Evolutionary conservation across 768 basidiomycete species (phyloP).

Genomic region (Tulasnella sp.): DNA sequence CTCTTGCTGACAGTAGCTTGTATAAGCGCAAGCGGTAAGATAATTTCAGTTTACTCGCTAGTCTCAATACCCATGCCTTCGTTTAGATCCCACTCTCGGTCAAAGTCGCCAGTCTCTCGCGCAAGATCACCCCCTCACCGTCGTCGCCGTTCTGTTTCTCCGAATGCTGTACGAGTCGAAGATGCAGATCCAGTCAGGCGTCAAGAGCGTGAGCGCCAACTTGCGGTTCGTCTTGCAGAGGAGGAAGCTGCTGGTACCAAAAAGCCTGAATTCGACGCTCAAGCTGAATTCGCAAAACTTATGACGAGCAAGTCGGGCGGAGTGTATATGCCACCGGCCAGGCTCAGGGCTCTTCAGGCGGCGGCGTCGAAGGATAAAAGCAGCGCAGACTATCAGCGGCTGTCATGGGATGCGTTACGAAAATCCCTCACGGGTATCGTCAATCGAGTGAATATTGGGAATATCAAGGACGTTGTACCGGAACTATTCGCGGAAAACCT

Average conservation of each 20-base stretch:
- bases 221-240: conserved; percentile 58
- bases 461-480: conserved; percentile 89
- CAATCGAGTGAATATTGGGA: conserved; percentile 94
- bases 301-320: conserved; percentile 70
- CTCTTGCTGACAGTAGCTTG: not conserved
- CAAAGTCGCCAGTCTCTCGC: conserved; percentile 5
- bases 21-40: conserved; percentile 14
- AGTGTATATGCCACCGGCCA: conserved; percentile 92
- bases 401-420: conserved; percentile 95
- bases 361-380: conserved; percentile 73
- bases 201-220: conserved; percentile 68
- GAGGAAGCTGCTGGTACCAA: conserved; percentile 48
- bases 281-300: conserved; percentile 85
- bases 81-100: conserved; percentile 1
- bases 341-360: conserved; percentile 80
- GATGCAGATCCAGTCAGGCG: conserved; percentile 72
- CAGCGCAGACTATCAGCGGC: conserved; percentile 81
- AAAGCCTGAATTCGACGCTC: conserved; percentile 44
- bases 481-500: conserved; percentile 92
- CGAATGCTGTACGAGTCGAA: conserved; percentile 31
- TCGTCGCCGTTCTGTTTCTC: conserved; percentile 7
- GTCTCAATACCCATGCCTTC: not conserved
- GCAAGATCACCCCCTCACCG: conserved; percentile 13
- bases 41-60: not conserved
- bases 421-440: conserved; percentile 99